A percentile compares a stretch with the other conserved stretches of the same genome.
phyloP scores from a whole-genome alignment of 805 yeast genomes.

The Candida quercuum region DNA sequence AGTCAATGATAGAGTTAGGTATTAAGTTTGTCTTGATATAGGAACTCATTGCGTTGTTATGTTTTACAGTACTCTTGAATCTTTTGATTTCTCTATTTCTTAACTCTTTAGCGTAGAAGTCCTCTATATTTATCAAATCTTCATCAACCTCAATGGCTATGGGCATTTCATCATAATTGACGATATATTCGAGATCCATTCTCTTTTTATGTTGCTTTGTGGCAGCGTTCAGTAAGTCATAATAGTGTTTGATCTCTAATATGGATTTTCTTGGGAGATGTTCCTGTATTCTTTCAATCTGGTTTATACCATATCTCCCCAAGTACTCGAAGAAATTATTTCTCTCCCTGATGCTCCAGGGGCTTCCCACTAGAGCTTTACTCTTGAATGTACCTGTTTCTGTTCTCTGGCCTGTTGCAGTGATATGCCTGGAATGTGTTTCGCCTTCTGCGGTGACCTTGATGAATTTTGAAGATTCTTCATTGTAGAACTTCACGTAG shows the following conservation, averaged over 20 bases:
- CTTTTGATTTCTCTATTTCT: not conserved
- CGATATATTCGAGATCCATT: slow-evolving; percentile 16
- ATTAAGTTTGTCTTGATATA: too few relatives aligned
- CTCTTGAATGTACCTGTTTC: not conserved
- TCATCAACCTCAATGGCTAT: slow-evolving; percentile 47
- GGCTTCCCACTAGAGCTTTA: slow-evolving; percentile 22
- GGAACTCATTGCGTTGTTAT: too few relatives aligned
- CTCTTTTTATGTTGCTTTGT: slow-evolving; percentile 16
- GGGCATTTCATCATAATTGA: slow-evolving; percentile 42
- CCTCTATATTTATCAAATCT: slow-evolving; percentile 38
- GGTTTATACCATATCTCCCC: slow-evolving; percentile 43
- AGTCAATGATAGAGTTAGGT: not conserved
- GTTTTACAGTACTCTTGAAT: not conserved
- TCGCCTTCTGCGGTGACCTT: not conserved
- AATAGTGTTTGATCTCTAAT: slow-evolving; percentile 41
- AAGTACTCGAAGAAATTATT: slow-evolving; percentile 44
- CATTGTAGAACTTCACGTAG: not conserved
- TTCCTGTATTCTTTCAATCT: slow-evolving; percentile 34
- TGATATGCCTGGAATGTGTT: not conserved
- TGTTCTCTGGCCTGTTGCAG: not conserved
- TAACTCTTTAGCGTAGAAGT: slow-evolving; percentile 28
- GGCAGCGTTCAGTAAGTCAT: slow-evolving; percentile 30
- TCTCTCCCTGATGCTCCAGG: slow-evolving; percentile 47
- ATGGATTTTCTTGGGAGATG: slow-evolving; percentile 37
- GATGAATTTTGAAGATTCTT: not conserved